A percentile compares a stretch with the other conserved stretches of the same genome.
Conservation (phyloP, 2,329 filamentous ascomycete species). For the Metarhizium robertsii region DNA sequence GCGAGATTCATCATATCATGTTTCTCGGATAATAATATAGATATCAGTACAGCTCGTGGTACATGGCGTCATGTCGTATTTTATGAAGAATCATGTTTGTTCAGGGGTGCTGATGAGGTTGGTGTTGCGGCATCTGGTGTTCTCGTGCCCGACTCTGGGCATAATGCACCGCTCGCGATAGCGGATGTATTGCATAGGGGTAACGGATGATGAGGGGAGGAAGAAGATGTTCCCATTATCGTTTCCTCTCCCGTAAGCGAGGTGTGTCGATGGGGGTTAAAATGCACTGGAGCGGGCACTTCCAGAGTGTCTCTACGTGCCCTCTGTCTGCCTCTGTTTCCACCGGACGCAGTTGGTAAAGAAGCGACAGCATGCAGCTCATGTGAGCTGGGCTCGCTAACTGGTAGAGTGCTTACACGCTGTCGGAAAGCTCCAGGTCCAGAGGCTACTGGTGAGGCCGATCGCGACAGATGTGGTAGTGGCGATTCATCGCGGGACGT, state of each 20-base stretch:
- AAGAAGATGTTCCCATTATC: neutral
- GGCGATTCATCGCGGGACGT: slow-evolving; percentile 5
- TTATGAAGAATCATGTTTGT: neutral
- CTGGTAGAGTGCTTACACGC: slow-evolving; percentile 8
- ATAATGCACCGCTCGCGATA: neutral
- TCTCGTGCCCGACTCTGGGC: neutral
- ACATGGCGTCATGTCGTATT: too few species aligned
- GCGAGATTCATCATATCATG: too few species aligned
- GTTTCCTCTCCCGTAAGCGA: neutral
- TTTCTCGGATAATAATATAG: too few species aligned
- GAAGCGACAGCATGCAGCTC: neutral
- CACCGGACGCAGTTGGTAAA: neutral
- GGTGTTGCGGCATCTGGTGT: neutral
- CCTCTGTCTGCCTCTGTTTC: slow-evolving; percentile 5
- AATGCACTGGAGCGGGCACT: slow-evolving; percentile 5
- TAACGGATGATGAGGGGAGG: neutral
- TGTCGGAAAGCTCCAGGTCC: neutral
- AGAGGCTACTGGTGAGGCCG: slow-evolving; percentile 1
- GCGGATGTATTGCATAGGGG: neutral
- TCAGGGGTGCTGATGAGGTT: neutral
- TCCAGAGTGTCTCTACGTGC: slow-evolving; percentile 9
- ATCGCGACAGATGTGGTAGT: neutral
- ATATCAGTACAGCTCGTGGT: too few species aligned
- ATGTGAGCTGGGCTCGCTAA: neutral
- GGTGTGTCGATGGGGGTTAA: neutral